Evolutionary conservation across 2,329 filamentous ascomycete genomes (phyloP).

Genomic region (Chaetomiaceae sp.): DNA sequence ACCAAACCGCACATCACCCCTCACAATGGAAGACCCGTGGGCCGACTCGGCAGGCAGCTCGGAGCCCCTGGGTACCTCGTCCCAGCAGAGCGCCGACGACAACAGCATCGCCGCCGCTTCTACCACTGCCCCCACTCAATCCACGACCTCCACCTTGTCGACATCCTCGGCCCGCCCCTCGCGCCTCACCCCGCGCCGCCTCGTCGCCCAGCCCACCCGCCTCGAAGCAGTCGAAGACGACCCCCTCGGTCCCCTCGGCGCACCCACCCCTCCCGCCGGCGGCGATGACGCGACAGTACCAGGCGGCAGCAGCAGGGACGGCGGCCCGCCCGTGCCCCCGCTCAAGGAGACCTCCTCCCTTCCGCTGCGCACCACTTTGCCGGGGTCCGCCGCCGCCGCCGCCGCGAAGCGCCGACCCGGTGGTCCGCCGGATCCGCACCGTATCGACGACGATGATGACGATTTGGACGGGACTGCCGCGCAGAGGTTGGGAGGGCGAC

Average conservation of each 20-base stretch:
- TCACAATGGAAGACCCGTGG: conserved; percentile 44
- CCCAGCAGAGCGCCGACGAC: conserved; percentile 25
- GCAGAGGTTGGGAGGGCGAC: conserved; percentile 35
- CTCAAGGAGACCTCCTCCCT: conserved; percentile 57
- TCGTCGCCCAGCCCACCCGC: conserved; percentile 71
- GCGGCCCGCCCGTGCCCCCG: conserved; percentile 59
- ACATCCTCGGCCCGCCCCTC: conserved; percentile 36
- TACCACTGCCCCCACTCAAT: neutral
- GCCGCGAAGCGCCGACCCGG: conserved; percentile 29
- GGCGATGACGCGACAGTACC: conserved; percentile 5
- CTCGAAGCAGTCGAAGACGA: conserved; percentile 73
- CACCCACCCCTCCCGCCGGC: conserved; percentile 43
- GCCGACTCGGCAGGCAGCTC: conserved; percentile 41
- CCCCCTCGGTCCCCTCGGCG: conserved; percentile 72
- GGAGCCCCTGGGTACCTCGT: conserved; percentile 21
- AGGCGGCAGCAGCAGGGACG: conserved; percentile 23
- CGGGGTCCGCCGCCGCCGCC: conserved; percentile 29
- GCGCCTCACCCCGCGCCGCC: conserved; percentile 51
- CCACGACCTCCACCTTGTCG: conserved; percentile 1
- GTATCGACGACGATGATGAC: conserved; percentile 58
- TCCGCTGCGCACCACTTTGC: conserved; percentile 56
- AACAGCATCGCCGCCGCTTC: conserved; percentile 26
- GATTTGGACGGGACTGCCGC: no score
- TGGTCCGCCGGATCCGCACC: conserved; percentile 54
- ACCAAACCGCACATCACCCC: neutral